Evolutionary conservation across 257 asterid genomes (phyloP).

Genomic region (Apocynum venetum): DNA sequence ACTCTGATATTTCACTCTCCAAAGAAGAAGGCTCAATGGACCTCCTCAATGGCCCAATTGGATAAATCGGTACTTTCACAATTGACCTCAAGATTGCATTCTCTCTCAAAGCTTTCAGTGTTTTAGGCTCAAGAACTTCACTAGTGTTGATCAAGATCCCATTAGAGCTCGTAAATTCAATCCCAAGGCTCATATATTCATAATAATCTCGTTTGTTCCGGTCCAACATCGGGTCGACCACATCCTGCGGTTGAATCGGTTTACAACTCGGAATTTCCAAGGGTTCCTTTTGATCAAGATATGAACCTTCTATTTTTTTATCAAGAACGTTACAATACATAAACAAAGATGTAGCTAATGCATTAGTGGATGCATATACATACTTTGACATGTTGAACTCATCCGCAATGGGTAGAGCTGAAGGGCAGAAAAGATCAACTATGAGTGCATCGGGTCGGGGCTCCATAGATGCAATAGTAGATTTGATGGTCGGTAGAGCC

Average conservation of each 20-base stretch:
- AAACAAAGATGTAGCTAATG: constrained; percentile 13
- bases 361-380: constrained; percentile 13
- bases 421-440: constrained; percentile 17
- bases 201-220: constrained; percentile 11
- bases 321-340: constrained; percentile 20
- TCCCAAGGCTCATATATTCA: constrained; percentile 11
- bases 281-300: constrained; percentile 15
- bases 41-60: constrained; percentile 24
- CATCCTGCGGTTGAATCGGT: constrained; percentile 8
- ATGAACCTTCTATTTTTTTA: constrained; percentile 14
- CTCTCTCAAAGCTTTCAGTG: constrained; percentile 14
- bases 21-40: neutral
- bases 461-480: constrained; percentile 8
- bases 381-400: constrained; percentile 18
- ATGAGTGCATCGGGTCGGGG: constrained; percentile 14
- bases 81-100: neutral
- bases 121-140: constrained; percentile 12
- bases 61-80: constrained; percentile 6
- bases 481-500: constrained; percentile 7
- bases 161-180: neutral
- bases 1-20: neutral
- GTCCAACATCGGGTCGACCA: constrained; percentile 17
- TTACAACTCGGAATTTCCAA: constrained; percentile 22
- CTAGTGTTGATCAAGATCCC: constrained; percentile 22
- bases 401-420: constrained; percentile 3